A percentile compares a stretch with the other conserved stretches of the same genome.
phyloP scores from a whole-genome alignment of 2,329 filamentous ascomycete genomes.

The Sordariomycetes sp. region DNA sequence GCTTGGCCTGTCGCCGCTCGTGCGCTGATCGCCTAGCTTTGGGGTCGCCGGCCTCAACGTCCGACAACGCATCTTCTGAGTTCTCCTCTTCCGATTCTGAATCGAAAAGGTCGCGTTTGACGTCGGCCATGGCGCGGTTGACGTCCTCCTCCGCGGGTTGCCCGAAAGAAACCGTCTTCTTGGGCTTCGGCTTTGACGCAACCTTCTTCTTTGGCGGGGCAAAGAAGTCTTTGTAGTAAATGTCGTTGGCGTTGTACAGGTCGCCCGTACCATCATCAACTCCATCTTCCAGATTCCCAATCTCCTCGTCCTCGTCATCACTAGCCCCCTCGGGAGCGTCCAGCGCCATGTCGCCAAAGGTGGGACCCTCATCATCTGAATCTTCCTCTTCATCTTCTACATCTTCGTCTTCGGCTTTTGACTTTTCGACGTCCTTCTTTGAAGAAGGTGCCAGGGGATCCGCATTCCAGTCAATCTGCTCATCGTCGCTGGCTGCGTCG shows the following conservation, averaged over 20 bases:
- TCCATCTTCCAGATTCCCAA: conserved; percentile 22
- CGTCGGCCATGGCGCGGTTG: conserved; percentile 74
- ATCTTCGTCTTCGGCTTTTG: conserved; percentile 21
- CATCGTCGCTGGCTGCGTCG: conserved; percentile 70
- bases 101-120: conserved; percentile 85
- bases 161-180: conserved; percentile 29
- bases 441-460: conserved; percentile 51
- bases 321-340: conserved; percentile 62
- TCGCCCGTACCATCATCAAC: conserved; percentile 48
- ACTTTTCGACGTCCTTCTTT: conserved; percentile 22
- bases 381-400: conserved; percentile 35
- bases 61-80: conserved; percentile 55
- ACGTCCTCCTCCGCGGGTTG: conserved; percentile 55
- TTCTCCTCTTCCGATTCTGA: conserved; percentile 58
- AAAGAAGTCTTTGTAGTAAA: conserved; percentile 92
- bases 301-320: conserved; percentile 51
- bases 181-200: conserved; percentile 40
- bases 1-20: conserved; percentile 75
- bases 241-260: conserved; percentile 70
- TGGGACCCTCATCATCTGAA: conserved; percentile 67
- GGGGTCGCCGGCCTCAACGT: conserved; percentile 59
- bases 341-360: conserved; percentile 71
- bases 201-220: conserved; percentile 72
- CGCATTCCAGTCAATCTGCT: conserved; percentile 79
- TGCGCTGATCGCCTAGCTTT: conserved; percentile 73